phyloP scores from a whole-genome alignment of 306 rosid species.

The Argentina anserina region DNA sequence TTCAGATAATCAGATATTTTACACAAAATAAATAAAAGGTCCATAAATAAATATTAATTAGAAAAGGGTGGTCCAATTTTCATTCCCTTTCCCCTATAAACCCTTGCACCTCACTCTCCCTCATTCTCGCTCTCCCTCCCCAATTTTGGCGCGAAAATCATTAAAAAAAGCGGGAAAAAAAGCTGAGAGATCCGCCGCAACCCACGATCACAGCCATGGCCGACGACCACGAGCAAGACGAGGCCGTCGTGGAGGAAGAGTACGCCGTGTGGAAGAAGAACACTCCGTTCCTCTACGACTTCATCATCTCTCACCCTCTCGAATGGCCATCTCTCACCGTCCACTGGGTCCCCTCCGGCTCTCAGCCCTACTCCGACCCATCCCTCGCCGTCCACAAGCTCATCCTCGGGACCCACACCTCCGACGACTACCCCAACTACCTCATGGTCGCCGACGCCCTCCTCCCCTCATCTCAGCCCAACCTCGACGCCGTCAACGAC shows the following conservation, averaged over 20 bases:
- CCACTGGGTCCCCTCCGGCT: slow-evolving; percentile 52
- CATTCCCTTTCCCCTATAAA: background rate
- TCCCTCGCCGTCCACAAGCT: slow-evolving; percentile 62
- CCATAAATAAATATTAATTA: no score
- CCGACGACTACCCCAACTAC: slow-evolving; percentile 56
- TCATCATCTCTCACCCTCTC: slow-evolving; percentile 68
- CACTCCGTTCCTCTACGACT: slow-evolving; percentile 71
- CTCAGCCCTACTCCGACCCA: slow-evolving; percentile 41
- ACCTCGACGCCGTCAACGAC: slow-evolving; percentile 20
- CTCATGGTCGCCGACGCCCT: slow-evolving; percentile 67
- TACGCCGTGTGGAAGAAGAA: slow-evolving; percentile 85
- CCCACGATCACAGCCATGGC: slow-evolving; percentile 46
- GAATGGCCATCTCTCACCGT: slow-evolving; percentile 96
- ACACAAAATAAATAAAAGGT: no score
- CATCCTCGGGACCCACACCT: slow-evolving; percentile 80
- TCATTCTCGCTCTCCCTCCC: background rate
- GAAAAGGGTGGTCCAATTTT: no score
- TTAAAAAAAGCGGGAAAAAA: background rate
- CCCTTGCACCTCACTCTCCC: background rate
- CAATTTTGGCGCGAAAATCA: slow-evolving; percentile 35
- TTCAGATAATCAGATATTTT: no score
- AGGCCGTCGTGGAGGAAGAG: slow-evolving; percentile 57
- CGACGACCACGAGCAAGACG: slow-evolving; percentile 27
- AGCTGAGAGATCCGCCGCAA: background rate
- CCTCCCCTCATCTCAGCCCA: slow-evolving; percentile 50